phyloP scores from a whole-genome alignment of 768 basidiomycete species.

The Chlorophyllum brunneum region DNA sequence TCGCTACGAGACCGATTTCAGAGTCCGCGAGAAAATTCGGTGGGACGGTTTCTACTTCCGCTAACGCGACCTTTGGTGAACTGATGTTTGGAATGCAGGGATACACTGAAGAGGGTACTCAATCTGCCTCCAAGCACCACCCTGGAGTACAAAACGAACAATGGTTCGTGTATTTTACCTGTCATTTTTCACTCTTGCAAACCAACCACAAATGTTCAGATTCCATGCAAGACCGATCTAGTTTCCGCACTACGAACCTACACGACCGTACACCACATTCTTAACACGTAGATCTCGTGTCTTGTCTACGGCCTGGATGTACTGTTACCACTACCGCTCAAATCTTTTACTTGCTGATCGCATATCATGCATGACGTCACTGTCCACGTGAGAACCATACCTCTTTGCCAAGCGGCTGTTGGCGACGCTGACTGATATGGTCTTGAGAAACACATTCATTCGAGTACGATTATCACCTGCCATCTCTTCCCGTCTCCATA shows the following conservation, averaged over 20 bases:
- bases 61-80: not conserved
- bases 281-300: not conserved
- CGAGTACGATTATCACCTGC: too few species aligned
- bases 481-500: not conserved
- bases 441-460: not conserved
- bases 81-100: slow-evolving; percentile 42
- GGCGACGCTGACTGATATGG: not conserved
- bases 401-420: not conserved
- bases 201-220: slow-evolving; percentile 38
- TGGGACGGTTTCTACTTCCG: slow-evolving; percentile 37
- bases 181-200: not conserved
- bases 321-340: not conserved
- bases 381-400: not conserved
- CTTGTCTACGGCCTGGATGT: too few species aligned
- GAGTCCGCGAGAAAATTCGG: slow-evolving; percentile 79
- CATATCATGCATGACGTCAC: not conserved
- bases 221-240: slow-evolving; percentile 86
- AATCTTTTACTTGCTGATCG: not conserved
- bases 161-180: slow-evolving; percentile 51
- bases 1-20: slow-evolving; percentile 70
- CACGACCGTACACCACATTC: slow-evolving; percentile 6
- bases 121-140: slow-evolving; percentile 72
- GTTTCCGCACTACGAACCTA: slow-evolving; percentile 50
- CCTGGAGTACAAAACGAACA: slow-evolving; percentile 96
- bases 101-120: slow-evolving; percentile 73